Evolutionary conservation across 257 asterid genomes (phyloP).

Genomic region (Leonotis leonurus): DNA sequence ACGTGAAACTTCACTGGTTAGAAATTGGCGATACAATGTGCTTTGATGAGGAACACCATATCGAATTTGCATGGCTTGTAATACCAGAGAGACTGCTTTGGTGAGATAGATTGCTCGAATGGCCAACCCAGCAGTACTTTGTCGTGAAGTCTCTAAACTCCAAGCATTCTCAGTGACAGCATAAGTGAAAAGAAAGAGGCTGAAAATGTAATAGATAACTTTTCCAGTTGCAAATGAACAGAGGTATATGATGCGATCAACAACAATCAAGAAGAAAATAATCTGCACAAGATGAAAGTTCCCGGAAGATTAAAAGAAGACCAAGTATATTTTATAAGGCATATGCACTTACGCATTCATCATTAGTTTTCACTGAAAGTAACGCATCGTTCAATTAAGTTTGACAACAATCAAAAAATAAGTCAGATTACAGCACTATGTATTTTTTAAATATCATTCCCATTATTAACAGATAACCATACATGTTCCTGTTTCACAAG

Average conservation of each 20-base stretch:
- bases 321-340: neutral
- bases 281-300: slow-evolving; percentile 53
- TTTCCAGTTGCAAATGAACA: slow-evolving; percentile 87
- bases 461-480: neutral
- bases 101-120: slow-evolving; percentile 89
- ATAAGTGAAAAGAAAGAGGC: slow-evolving; percentile 76
- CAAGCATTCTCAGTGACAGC: slow-evolving; percentile 81
- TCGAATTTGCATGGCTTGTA: slow-evolving; percentile 94
- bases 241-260: slow-evolving; percentile 91
- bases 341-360: neutral
- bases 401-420: neutral
- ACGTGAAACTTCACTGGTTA: slow-evolving; percentile 84
- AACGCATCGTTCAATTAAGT: neutral
- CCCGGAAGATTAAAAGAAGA: slow-evolving; percentile 11
- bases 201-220: slow-evolving; percentile 81
- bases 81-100: slow-evolving; percentile 73
- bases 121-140: slow-evolving; percentile 79
- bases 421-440: neutral
- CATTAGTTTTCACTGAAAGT: neutral
- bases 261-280: slow-evolving; percentile 91
- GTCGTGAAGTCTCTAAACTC: slow-evolving; percentile 66
- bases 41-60: slow-evolving; percentile 93
- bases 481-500: neutral
- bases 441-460: neutral
- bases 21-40: slow-evolving; percentile 93